Evolutionary conservation across 306 rosid genomes (phyloP), one percentile per base, ranked within the genome.

Genomic region (Ceratonia siliqua): DNA sequence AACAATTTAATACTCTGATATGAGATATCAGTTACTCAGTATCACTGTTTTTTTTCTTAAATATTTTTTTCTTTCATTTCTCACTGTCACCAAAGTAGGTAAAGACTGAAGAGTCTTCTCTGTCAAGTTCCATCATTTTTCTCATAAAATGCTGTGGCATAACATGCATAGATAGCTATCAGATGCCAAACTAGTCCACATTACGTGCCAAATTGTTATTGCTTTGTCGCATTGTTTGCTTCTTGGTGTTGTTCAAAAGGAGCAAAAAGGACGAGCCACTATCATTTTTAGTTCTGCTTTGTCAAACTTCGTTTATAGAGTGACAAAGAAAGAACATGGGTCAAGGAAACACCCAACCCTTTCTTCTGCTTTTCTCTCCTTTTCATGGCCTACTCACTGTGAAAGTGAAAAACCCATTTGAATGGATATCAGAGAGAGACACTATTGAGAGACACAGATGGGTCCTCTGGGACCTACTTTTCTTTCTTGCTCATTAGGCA

Each of bases 301-400:
- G 76, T 71, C 61, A 79, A 81, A 72, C 62, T 73, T 42, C 0
- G 68, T 49, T 68, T 59, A 48, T 56, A 17, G 77, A 76, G 71
- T 70, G 87, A 79, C 78, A 82, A 68, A 73, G 89, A 82, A 79
- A 82, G 85, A 74, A 70, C 81, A 82, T 57, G 66, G 79, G 59
- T 70, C 85, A 62, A 76, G 81, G 82, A 76, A 76, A 79, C 84
- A 56, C 61, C 62, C 76, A 73, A 32, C 62, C 68, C 84, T 63
- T 55, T 42, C 82, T 76, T 77, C 43, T 35, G 68, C 82, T 68
- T 85, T 79, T 80, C 81, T 77, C 85, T 85, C 80, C 87, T 82
- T 85, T 82, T 85, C 11, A 80, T 79, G 85, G 76, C 79, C 54
- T 58, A 38, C 64, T 45, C 83, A 3, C 85, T 82, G 85, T 68